These are phyloP conservation scores for Talaromyces sp. DNA, from an alignment of 2,329 filamentous ascomycete species.

Conservation along the genomic window DNA sequence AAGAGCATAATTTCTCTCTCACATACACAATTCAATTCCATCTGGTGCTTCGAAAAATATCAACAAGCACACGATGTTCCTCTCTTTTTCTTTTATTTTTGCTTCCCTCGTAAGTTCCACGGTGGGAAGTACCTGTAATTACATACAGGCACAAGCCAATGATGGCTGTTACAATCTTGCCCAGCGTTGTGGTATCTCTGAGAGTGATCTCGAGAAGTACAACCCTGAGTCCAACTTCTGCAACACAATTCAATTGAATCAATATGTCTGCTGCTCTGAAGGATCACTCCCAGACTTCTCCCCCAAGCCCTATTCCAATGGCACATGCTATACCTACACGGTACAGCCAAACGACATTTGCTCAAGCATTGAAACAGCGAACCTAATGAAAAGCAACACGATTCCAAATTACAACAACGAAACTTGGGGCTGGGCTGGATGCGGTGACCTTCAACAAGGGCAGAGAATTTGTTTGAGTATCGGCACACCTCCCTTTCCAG, in stretches of 20 bases:
- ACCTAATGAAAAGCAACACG: constrained; percentile 27
- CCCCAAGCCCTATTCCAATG: constrained; percentile 28
- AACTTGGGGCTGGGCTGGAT: constrained; percentile 44
- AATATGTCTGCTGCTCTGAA: constrained; percentile 20
- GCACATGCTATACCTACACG: constrained; percentile 29
- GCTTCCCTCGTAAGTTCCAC: not conserved
- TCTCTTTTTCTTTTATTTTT: not conserved
- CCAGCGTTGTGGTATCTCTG: constrained; percentile 11
- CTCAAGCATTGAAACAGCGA: constrained; percentile 17
- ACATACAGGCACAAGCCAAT: not conserved
- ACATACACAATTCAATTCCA: not conserved
- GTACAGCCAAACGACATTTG: constrained; percentile 29
- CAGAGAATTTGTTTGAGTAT: constrained; percentile 22
- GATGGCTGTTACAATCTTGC: constrained; percentile 12
- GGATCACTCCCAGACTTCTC: constrained; percentile 13
- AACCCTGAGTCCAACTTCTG: constrained; percentile 9
- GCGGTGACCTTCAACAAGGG: constrained; percentile 22
- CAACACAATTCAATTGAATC: constrained; percentile 17
- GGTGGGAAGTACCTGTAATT: not conserved
- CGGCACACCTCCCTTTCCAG: constrained; percentile 39
- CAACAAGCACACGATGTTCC: not conserved
- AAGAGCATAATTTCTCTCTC: not conserved
- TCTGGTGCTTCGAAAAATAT: not conserved
- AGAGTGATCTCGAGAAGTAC: constrained; percentile 10
- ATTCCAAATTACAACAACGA: constrained; percentile 31